Evolutionary conservation across 305 asterid species (phyloP).

Genomic region (Withania somnifera): DNA sequence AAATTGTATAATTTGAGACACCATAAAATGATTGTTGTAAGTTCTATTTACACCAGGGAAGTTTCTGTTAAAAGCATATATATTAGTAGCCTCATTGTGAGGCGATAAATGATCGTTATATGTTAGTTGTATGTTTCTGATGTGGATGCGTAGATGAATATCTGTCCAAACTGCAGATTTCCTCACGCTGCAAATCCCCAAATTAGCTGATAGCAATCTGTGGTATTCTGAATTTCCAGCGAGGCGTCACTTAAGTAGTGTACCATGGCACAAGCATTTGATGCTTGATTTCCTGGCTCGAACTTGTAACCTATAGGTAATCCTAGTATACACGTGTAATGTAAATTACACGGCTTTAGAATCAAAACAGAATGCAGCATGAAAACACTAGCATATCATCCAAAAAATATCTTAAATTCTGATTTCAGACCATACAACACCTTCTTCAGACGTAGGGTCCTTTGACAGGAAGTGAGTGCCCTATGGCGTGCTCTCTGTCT

Average conservation of each 20-base stretch:
- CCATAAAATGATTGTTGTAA: neutral
- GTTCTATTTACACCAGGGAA: neutral
- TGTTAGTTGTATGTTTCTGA: too few relatives aligned
- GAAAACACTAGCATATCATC: neutral
- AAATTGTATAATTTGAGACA: neutral
- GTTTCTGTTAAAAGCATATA: neutral
- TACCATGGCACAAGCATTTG: too few relatives aligned
- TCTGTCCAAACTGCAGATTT: neutral
- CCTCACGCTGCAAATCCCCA: neutral
- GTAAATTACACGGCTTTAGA: neutral
- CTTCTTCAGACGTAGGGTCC: neutral
- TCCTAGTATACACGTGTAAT: neutral
- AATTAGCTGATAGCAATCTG: too few relatives aligned
- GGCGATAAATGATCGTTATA: too few relatives aligned
- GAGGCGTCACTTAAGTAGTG: too few relatives aligned
- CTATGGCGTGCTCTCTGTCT: neutral
- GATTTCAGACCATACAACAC: neutral
- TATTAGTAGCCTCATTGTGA: neutral
- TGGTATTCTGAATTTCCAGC: too few relatives aligned
- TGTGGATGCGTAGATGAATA: neutral
- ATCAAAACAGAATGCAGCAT: neutral
- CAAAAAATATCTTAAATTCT: neutral
- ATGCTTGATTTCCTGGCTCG: too few relatives aligned
- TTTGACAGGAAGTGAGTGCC: neutral
- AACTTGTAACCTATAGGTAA: too few relatives aligned